phyloP scores from a whole-genome alignment of 192 early-diverging fungal species.

The Coemansia sp. region DNA sequence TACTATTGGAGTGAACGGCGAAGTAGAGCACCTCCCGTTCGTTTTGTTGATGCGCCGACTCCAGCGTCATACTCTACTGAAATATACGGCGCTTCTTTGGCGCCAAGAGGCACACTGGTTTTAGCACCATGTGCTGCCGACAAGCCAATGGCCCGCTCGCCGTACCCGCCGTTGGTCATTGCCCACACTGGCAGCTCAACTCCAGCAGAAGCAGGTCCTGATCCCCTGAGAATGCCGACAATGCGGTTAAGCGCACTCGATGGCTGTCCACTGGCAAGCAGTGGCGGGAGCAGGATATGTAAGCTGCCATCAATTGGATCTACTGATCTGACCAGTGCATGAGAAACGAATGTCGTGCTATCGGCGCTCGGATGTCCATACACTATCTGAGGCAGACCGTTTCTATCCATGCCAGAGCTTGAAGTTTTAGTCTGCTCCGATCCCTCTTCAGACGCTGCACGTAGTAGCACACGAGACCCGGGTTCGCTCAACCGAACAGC shows the following conservation, averaged over 20 bases:
- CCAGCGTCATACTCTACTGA: constrained; percentile 42
- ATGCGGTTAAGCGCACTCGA: constrained; percentile 20
- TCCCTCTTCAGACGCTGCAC: neutral
- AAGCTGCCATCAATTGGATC: constrained; percentile 55
- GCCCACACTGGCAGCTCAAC: constrained; percentile 37
- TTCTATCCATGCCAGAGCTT: neutral
- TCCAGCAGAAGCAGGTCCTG: constrained; percentile 26
- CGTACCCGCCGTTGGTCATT: constrained; percentile 41
- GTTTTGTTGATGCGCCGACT: constrained; percentile 32
- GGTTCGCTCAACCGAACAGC: constrained; percentile 33
- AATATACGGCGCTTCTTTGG: constrained; percentile 47
- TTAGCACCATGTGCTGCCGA: constrained; percentile 3
- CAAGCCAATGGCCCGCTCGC: constrained; percentile 38
- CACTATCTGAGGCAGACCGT: constrained; percentile 38
- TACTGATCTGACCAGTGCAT: constrained; percentile 67
- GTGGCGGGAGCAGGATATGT: constrained; percentile 58
- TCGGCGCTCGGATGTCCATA: constrained; percentile 36
- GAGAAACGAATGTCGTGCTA: constrained; percentile 57
- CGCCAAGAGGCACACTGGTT: constrained; percentile 14
- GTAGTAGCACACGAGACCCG: constrained; percentile 22
- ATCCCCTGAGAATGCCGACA: constrained; percentile 39
- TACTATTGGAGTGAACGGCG: constrained; percentile 30
- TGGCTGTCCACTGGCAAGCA: neutral
- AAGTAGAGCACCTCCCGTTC: constrained; percentile 21
- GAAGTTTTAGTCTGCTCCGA: neutral